A percentile compares a stretch with the other conserved stretches of the same genome.
Conservation (phyloP, 2,329 filamentous ascomycete species). For the Emericellopsis atlantica region DNA sequence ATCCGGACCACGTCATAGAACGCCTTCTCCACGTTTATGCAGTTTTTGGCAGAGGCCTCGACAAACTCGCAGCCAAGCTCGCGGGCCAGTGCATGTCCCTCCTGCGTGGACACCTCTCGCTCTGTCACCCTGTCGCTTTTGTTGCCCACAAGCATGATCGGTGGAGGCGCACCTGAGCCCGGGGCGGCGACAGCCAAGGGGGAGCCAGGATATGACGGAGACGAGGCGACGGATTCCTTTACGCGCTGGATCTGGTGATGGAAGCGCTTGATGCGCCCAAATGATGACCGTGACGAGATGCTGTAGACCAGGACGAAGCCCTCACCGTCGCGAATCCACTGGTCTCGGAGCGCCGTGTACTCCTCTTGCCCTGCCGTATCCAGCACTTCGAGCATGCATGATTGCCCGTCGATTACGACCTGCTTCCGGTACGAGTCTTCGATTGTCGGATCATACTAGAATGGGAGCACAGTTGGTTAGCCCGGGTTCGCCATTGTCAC, state of each 20-base stretch:
- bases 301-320: conserved; percentile 97
- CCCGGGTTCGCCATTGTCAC: neutral
- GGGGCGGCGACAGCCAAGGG: conserved; percentile 45
- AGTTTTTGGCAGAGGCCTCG: conserved; percentile 94
- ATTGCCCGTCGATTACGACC: conserved; percentile 85
- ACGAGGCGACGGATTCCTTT: conserved; percentile 76
- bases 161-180: conserved; percentile 53
- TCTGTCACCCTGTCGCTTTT: conserved; percentile 96
- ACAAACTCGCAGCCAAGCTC: conserved; percentile 94
- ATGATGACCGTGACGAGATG: conserved; percentile 93
- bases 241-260: conserved; percentile 95
- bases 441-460: conserved; percentile 73
- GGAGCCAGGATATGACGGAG: conserved; percentile 65
- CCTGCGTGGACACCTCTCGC: conserved; percentile 90
- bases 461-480: neutral
- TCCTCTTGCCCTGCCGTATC: conserved; percentile 98
- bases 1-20: conserved; percentile 96
- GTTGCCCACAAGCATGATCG: conserved; percentile 97
- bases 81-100: conserved; percentile 81
- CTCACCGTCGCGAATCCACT: conserved; percentile 97
- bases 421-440: conserved; percentile 83
- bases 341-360: conserved; percentile 90
- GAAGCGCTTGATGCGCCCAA: conserved; percentile 87
- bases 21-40: conserved; percentile 95
- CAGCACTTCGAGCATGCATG: conserved; percentile 94